Evolutionary conservation across 805 yeast genomes (phyloP), one percentile per base, ranked within the genome.

Genomic region (Sugiyamaella smithiae): DNA sequence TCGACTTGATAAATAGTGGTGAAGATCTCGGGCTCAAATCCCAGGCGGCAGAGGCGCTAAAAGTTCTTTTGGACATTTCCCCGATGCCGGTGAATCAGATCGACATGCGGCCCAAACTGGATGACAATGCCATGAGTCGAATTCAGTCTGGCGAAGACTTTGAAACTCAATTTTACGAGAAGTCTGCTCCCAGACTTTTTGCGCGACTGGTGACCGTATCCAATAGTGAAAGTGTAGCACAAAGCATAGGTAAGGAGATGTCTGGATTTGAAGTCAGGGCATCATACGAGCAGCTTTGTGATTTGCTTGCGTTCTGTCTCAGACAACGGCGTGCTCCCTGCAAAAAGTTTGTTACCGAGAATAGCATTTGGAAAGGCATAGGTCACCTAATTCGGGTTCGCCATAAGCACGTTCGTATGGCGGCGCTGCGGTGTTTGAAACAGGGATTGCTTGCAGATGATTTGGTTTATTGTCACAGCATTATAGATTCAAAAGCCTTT

Each of bases 1-100:
- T 84, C 0, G 75, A 80, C 31, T 74, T 88, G 14, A 64, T 90
- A 5, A 63, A 82, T 2, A 73, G 77, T 17, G 95, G 85, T 51
- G 68, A 72, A 8, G 81, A 81, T 54, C 77, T 82, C 4, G 95
- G 95, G 0, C 67, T 89, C 45, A 82, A 85, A 60, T 79, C 85
- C 5, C 97, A 89, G 64, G 85, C 90, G 0, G 81, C 78, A 54
- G 97, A 89, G 66, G 95, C 96, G 1, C 66, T 90, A 43, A 82
- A 82, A 61, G 80, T 82, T 1, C 66, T 90, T 28, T 70, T 90
- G 11, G 90, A 85, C 59, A 82, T 40, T 9, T 20, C 16, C 16
- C 43, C 22, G 11, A 32, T 19, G 25, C 46, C 11, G 11, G 14
- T 9, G 14, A 17, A 19, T 22, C 31, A 32, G 35, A 17, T 28